Evolutionary conservation across 2,329 filamentous ascomycete species (phyloP).

Genomic region (Pseudopithomyces chartarum): DNA sequence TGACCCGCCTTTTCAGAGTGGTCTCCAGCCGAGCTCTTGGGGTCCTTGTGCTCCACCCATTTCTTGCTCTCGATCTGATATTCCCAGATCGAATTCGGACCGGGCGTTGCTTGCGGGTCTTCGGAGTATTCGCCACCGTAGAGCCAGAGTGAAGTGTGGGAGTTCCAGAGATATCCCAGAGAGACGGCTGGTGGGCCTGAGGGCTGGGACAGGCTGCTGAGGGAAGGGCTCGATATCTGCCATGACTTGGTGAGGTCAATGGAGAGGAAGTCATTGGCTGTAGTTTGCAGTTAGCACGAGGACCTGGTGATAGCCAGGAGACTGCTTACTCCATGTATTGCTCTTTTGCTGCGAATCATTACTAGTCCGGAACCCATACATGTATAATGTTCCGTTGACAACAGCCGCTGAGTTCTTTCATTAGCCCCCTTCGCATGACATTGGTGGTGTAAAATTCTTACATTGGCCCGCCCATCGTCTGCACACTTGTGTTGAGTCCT

Average conservation of each 20-base stretch:
- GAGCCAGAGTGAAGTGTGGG: constrained; percentile 70
- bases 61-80: constrained; percentile 64
- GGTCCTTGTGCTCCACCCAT: constrained; percentile 68
- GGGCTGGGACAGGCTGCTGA: constrained; percentile 67
- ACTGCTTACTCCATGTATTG: constrained; percentile 71
- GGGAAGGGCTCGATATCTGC: constrained; percentile 66
- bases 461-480: constrained; percentile 45
- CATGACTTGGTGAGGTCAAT: constrained; percentile 76
- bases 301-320: no score
- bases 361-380: constrained; percentile 74
- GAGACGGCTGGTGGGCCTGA: constrained; percentile 73
- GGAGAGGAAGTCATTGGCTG: constrained; percentile 68
- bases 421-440: neutral
- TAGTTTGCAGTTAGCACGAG: constrained; percentile 10
- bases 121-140: constrained; percentile 78
- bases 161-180: constrained; percentile 77
- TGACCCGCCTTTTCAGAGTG: constrained; percentile 62
- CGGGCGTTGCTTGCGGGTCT: constrained; percentile 61
- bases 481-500: constrained; percentile 42
- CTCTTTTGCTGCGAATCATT: constrained; percentile 61
- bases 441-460: constrained; percentile 7
- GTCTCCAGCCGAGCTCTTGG: constrained; percentile 66
- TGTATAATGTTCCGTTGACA: constrained; percentile 76
- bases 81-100: constrained; percentile 69
- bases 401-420: constrained; percentile 56